Evolutionary conservation across 2,329 filamentous ascomycete species (phyloP), one percentile per base, ranked within the genome.

Genomic region (Daldinia sp.): DNA sequence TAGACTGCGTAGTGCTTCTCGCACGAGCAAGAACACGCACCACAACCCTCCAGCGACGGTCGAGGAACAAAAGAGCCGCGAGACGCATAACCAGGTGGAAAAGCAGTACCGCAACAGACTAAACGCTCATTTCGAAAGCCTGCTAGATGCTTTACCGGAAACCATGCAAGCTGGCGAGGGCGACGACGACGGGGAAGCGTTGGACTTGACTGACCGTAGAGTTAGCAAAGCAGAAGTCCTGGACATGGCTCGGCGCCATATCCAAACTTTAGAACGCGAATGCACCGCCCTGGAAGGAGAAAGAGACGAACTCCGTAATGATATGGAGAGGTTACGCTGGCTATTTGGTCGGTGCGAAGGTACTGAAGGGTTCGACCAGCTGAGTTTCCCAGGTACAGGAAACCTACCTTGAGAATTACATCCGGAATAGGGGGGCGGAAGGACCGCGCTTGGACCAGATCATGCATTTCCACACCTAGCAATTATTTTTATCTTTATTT

Each of bases 31-130:
- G 62, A 76, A 76, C 66, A 74, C 73, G 17, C 72, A 75, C 54
- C 73, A 75, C 55, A 76, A 76, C 67, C 74, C 74, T 25, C 73
- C 74, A n/a, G 68, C 70, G 34, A 69, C 73, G 32, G 66, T 65
- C 15, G 74, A 76, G 63, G 74, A 77, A 64, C 72, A 73, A 13
- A 72, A 73, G 52, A 75, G 69, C 62, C 71, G 75, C 47, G 73
- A 75, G 63, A 77, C 75, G 43, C 80, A 82, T 67, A 82, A 82
- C 70, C 77, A 81, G 51, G 80, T 82, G 7, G 80, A 82, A 72
- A 80, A 81, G 69, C 79, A 82, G 68, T 82, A 82, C 72, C 78
- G 80, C 32, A 80, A 81, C 72, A 74, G 80, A 21, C 77, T 82
- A 30, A 82, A 82, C 61, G 72, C 74, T 2, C 78, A 82, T 69